Percentiles rank a stretch among this genome's conserved stretches.
These are phyloP conservation scores for Fraxinus albicans DNA, from an alignment of 305 asterid species.

Conservation along the genomic window DNA sequence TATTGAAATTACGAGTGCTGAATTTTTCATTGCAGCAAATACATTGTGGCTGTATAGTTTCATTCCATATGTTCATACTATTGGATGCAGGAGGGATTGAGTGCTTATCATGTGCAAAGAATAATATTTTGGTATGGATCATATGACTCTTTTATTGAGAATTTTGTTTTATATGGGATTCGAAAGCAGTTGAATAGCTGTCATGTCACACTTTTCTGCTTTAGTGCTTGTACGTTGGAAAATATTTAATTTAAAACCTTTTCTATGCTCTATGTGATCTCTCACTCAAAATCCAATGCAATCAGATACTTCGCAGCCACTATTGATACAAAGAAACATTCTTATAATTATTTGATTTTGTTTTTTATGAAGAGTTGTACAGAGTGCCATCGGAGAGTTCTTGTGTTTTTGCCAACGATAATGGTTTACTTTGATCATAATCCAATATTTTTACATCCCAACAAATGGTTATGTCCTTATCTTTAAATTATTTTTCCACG, in stretches of 20 bases:
- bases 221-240: neutral
- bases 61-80: conserved; percentile 94
- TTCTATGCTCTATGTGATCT: neutral
- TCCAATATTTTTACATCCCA: conserved; percentile 6
- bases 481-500: conserved; percentile 11
- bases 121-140: conserved; percentile 76
- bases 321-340: neutral
- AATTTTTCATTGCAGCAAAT: conserved; percentile 72
- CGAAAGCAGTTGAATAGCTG: neutral
- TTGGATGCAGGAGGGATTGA: conserved; percentile 99
- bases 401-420: conserved; percentile 4
- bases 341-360: neutral
- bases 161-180: neutral
- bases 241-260: neutral
- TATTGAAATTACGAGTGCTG: conserved; percentile 20
- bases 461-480: conserved; percentile 11
- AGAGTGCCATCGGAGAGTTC: conserved; percentile 10
- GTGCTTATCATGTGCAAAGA: conserved; percentile 86
- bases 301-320: neutral
- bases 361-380: conserved; percentile 13
- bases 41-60: conserved; percentile 96
- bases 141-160: conserved; percentile 3
- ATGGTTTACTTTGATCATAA: neutral
- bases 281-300: neutral
- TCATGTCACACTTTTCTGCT: neutral